A percentile compares a stretch with the other conserved stretches of the same genome.
phyloP scores from a whole-genome alignment of 164 flowering plant genomes.

The Aristolochia contorta region DNA sequence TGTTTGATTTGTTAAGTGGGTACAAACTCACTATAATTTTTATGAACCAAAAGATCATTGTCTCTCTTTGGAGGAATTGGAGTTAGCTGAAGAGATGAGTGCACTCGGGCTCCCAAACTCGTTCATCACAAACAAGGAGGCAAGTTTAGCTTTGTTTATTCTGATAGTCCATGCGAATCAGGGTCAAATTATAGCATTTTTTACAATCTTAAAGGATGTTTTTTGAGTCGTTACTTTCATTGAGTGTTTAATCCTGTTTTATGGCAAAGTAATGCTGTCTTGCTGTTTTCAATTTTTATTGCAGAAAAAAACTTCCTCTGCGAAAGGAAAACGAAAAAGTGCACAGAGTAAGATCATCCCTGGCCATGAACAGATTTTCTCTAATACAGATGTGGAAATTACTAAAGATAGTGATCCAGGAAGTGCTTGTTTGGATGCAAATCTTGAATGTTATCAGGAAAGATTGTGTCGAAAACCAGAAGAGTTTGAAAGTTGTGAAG shows the following conservation, averaged over 20 bases:
- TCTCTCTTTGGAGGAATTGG: slow-evolving; percentile 32
- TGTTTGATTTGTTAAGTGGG: not conserved
- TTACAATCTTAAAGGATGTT: no score
- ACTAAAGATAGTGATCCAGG: slow-evolving; percentile 9
- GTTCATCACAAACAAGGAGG: slow-evolving; percentile 62
- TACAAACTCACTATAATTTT: not conserved
- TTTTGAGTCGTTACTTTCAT: no score
- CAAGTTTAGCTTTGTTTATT: slow-evolving; percentile 5
- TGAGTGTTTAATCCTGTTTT: no score
- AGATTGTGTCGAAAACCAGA: slow-evolving; percentile 9
- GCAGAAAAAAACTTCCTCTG: slow-evolving; percentile 28
- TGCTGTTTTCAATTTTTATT: slow-evolving; percentile 6
- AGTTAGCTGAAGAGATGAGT: slow-evolving; percentile 45
- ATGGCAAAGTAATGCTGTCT: not conserved
- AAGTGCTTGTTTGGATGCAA: slow-evolving; percentile 17
- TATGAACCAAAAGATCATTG: slow-evolving; percentile 20
- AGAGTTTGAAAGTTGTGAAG: slow-evolving; percentile 13
- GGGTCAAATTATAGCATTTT: no score
- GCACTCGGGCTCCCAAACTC: slow-evolving; percentile 77
- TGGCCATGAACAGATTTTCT: slow-evolving; percentile 5
- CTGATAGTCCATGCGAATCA: no score
- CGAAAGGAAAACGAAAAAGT: slow-evolving; percentile 37
- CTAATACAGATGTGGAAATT: slow-evolving; percentile 1
- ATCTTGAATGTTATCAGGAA: slow-evolving; percentile 9
- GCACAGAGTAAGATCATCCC: slow-evolving; percentile 9